Conservation (phyloP, 495 filamentous ascomycete species). For the Aspergillus indologenus region DNA sequence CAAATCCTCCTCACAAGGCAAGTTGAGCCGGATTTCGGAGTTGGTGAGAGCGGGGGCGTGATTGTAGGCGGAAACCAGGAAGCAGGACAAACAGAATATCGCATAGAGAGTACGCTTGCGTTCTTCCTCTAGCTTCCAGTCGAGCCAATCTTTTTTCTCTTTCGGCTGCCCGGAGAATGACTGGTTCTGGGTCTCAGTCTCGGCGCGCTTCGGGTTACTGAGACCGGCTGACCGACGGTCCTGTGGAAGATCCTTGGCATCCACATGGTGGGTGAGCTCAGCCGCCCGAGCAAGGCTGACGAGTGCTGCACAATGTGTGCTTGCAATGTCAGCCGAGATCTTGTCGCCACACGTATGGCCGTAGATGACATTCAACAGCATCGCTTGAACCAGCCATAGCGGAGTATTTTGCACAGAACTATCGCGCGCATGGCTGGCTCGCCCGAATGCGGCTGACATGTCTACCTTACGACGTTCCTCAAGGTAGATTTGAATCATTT, state of each 20-base stretch:
- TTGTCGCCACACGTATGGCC: slow-evolving; percentile 95
- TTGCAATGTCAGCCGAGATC: slow-evolving; percentile 83
- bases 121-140: slow-evolving; percentile 87
- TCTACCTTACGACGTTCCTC: slow-evolving; percentile 91
- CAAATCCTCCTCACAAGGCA: slow-evolving; percentile 92
- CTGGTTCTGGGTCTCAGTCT: slow-evolving; percentile 29
- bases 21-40: slow-evolving; percentile 85
- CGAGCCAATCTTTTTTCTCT: slow-evolving; percentile 79
- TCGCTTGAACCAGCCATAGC: slow-evolving; percentile 96
- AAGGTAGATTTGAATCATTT: slow-evolving; percentile 89
- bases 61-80: slow-evolving; percentile 90
- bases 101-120: slow-evolving; percentile 91
- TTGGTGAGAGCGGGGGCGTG: slow-evolving; percentile 87
- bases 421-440: slow-evolving; percentile 57
- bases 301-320: slow-evolving; percentile 84
- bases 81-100: slow-evolving; percentile 85
- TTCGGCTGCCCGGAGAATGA: slow-evolving; percentile 51
- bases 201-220: slow-evolving; percentile 7
- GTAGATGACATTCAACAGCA: slow-evolving; percentile 95
- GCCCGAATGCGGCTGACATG: slow-evolving; percentile 73
- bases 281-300: slow-evolving; percentile 89
- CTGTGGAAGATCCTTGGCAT: slow-evolving; percentile 38
- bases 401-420: slow-evolving; percentile 75
- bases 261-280: slow-evolving; percentile 57
- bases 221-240: slow-evolving; percentile 32